A percentile compares a stretch with the other conserved stretches of the same genome.
Conservation (phyloP, 306 rosid genomes). For the Ceratonia siliqua region DNA sequence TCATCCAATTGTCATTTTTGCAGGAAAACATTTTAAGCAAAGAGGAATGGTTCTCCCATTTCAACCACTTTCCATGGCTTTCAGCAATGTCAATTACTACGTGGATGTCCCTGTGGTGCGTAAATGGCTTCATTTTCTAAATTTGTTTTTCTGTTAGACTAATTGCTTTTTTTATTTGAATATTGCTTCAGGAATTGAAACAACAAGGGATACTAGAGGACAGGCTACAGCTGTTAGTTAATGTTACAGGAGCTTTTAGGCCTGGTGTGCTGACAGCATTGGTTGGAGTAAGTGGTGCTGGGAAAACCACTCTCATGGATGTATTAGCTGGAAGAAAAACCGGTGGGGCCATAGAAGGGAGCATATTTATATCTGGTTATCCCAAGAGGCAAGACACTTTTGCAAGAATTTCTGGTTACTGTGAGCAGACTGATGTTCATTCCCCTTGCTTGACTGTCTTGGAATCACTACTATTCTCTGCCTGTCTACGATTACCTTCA, state of each 20-base stretch:
- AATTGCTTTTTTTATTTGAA: slow-evolving; percentile 44
- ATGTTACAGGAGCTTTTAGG: slow-evolving; percentile 77
- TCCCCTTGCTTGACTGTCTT: slow-evolving; percentile 75
- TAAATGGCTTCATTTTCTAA: slow-evolving; percentile 22
- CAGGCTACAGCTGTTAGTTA: slow-evolving; percentile 56
- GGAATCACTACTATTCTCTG: slow-evolving; percentile 75
- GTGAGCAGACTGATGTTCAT: slow-evolving; percentile 81
- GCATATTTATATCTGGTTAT: slow-evolving; percentile 63
- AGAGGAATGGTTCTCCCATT: slow-evolving; percentile 99
- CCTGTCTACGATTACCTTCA: slow-evolving; percentile 74
- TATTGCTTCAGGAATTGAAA: slow-evolving; percentile 70
- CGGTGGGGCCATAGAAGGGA: slow-evolving; percentile 74
- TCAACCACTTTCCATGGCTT: slow-evolving; percentile 91
- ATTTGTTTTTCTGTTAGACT: slow-evolving; percentile 30
- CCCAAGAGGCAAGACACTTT: slow-evolving; percentile 78
- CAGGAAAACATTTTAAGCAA: slow-evolving; percentile 85
- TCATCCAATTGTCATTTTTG: slow-evolving; percentile 35
- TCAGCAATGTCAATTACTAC: slow-evolving; percentile 88
- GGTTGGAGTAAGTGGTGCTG: slow-evolving; percentile 84
- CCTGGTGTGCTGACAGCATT: slow-evolving; percentile 85
- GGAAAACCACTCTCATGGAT: slow-evolving; percentile 90
- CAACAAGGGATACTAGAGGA: slow-evolving; percentile 69
- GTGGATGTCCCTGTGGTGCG: slow-evolving; percentile 92
- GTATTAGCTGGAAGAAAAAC: slow-evolving; percentile 84
- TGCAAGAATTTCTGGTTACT: slow-evolving; percentile 84